Evolutionary conservation across 176 grass and related monocot genomes (phyloP).

Genomic region (Alloteropsis semialata): DNA sequence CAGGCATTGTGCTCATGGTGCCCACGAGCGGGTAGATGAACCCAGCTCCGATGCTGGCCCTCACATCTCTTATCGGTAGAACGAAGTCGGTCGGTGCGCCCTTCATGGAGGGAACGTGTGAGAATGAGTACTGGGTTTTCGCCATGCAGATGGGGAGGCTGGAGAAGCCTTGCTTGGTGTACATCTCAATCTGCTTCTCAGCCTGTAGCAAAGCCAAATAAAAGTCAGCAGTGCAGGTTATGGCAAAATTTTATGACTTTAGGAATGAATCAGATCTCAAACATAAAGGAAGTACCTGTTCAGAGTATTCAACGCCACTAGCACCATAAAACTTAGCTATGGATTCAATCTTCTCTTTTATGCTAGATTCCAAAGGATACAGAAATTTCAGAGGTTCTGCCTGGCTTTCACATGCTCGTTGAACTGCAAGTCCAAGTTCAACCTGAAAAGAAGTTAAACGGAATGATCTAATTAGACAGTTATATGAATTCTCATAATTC

Average conservation of each 20-base stretch:
- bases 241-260: background rate
- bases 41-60: constrained; percentile 88
- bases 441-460: constrained; percentile 51
- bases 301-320: constrained; percentile 83
- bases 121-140: constrained; percentile 96
- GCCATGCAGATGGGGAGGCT: constrained; percentile 95
- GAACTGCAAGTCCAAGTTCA: constrained; percentile 90
- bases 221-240: background rate
- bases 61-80: constrained; percentile 83
- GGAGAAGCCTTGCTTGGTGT: constrained; percentile 94
- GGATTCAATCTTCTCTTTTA: constrained; percentile 95
- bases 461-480: background rate
- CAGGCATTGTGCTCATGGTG: constrained; percentile 97
- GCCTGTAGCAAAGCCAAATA: constrained; percentile 43
- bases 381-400: constrained; percentile 71
- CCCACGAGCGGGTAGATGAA: constrained; percentile 95
- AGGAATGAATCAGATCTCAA: background rate
- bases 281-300: constrained; percentile 50
- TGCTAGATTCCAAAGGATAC: constrained; percentile 77
- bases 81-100: constrained; percentile 63
- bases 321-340: constrained; percentile 92
- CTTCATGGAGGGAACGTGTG: constrained; percentile 76
- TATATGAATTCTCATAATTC: background rate
- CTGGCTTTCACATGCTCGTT: constrained; percentile 87
- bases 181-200: constrained; percentile 93